These are phyloP conservation scores for Colletotrichum plurivorum DNA, from an alignment of 2,329 filamentous ascomycete genomes.

Conservation along the genomic window DNA sequence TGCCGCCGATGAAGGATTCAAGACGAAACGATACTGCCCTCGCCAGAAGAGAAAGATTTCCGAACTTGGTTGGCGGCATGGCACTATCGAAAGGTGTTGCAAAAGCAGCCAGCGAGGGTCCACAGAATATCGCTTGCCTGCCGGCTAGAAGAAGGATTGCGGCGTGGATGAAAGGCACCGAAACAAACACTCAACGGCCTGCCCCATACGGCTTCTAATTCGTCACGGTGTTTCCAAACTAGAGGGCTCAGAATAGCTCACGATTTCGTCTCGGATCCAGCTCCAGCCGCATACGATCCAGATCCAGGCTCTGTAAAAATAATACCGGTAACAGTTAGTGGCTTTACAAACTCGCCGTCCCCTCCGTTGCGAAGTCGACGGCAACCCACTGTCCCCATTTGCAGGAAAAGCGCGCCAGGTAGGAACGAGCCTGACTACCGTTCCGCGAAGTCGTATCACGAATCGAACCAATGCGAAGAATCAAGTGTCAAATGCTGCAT, in stretches of 20 bases:
- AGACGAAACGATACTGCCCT: neutral
- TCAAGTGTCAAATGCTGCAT: conserved; percentile 23
- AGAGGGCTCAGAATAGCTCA: neutral
- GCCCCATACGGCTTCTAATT: conserved; percentile 7
- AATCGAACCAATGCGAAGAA: conserved; percentile 1
- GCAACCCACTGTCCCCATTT: conserved; percentile 1
- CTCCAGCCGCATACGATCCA: neutral
- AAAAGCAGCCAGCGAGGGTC: neutral
- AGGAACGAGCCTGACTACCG: conserved; percentile 3
- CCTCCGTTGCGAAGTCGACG: neutral
- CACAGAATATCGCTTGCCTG: neutral
- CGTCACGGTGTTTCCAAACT: conserved; percentile 8
- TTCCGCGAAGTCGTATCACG: conserved; percentile 13
- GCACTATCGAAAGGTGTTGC: conserved; percentile 1
- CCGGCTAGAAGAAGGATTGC: conserved; percentile 5
- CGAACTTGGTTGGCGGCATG: neutral
- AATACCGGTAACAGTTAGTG: conserved; percentile 15
- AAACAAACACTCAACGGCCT: conserved; percentile 2
- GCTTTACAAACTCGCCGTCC: neutral
- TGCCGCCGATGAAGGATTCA: conserved; percentile 2
- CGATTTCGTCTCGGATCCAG: conserved; percentile 3
- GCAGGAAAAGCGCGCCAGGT: neutral
- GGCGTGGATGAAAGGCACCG: conserved; percentile 13
- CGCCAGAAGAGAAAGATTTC: neutral
- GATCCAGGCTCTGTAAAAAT: conserved; percentile 3